phyloP scores from a whole-genome alignment of 129 eudicot species.

The Sambucus nigra region DNA sequence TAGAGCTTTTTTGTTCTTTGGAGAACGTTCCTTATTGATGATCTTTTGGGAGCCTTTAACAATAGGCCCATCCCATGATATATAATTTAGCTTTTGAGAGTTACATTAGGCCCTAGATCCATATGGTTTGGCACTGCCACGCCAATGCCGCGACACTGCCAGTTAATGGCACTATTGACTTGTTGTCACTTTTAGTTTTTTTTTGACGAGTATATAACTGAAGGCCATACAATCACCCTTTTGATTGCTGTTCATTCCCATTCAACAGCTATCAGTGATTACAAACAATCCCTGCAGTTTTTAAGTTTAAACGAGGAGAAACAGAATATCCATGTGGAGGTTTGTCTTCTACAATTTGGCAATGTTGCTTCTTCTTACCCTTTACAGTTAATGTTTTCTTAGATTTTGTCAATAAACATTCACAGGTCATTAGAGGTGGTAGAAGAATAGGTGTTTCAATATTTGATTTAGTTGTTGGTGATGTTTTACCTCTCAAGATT shows the following conservation, averaged over 20 bases:
- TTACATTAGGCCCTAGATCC: not conserved
- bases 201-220: too few species aligned
- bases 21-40: too few species aligned
- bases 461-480: slow-evolving; percentile 92
- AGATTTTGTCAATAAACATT: slow-evolving; percentile 1
- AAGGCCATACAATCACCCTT: too few species aligned
- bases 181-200: not conserved
- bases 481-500: slow-evolving; percentile 82
- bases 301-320: slow-evolving; percentile 82
- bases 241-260: slow-evolving; percentile 4
- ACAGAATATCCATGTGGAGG: slow-evolving; percentile 93
- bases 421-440: slow-evolving; percentile 79
- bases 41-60: too few species aligned
- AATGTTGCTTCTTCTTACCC: not conserved
- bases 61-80: too few species aligned
- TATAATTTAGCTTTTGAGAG: too few species aligned
- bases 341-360: slow-evolving; percentile 16
- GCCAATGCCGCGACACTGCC: too few species aligned
- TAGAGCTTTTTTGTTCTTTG: too few species aligned
- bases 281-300: slow-evolving; percentile 84
- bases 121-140: not conserved
- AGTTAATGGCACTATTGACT: not conserved
- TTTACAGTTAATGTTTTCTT: not conserved
- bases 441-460: slow-evolving; percentile 65
- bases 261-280: slow-evolving; percentile 80